Conservation (phyloP, 1,284 basidiomycete species). For the Entoloma clypeatum region DNA sequence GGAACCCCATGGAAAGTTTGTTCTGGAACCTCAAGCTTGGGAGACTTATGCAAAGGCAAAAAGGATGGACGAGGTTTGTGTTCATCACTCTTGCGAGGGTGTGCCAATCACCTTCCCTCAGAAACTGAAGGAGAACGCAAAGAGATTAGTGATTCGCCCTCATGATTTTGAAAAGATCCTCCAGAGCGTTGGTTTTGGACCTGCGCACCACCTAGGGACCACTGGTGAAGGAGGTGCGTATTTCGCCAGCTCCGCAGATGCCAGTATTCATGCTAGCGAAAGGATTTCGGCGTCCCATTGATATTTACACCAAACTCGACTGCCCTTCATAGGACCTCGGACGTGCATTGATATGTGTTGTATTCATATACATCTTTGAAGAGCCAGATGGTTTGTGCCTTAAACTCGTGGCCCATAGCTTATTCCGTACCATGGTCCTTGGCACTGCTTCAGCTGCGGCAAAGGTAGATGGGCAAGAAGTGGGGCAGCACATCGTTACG, state of each 20-base stretch:
- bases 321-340: conserved; percentile 1
- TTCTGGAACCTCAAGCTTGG: conserved; percentile 80
- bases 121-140: conserved; percentile 56
- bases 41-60: conserved; percentile 73
- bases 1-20: conserved; percentile 52
- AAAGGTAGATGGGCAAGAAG: no score
- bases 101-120: conserved; percentile 22
- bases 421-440: no score
- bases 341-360: conserved; percentile 2
- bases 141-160: conserved; percentile 52
- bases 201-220: conserved; percentile 45
- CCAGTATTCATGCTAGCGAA: conserved; percentile 3
- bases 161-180: conserved; percentile 56
- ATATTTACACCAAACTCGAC: conserved; percentile 25
- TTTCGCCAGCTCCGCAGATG: neutral
- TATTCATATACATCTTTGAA: no score
- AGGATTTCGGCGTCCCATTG: conserved; percentile 31
- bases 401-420: no score
- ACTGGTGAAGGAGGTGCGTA: conserved; percentile 45
- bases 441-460: no score
- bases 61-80: conserved; percentile 55
- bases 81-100: conserved; percentile 2
- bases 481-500: no score
- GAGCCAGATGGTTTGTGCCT: no score
- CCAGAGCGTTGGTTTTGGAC: conserved; percentile 56